phyloP scores from a whole-genome alignment of 768 basidiomycete genomes.

The Boletus tomentosulus region DNA sequence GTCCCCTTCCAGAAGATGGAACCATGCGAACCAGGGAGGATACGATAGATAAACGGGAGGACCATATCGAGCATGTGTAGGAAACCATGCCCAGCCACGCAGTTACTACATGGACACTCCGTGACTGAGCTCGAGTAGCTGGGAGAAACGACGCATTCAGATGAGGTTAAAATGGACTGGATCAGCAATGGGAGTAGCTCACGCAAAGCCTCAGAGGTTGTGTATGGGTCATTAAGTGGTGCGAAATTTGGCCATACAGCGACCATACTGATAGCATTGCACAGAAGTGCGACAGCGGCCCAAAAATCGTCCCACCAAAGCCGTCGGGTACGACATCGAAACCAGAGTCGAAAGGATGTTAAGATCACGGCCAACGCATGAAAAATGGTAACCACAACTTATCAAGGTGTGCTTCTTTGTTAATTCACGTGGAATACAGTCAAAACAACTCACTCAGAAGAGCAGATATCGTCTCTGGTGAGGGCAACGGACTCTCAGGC shows the following conservation, averaged over 20 bases:
- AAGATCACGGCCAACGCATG: constrained; percentile 15
- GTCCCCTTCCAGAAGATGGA: constrained; percentile 11
- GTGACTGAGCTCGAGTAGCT: constrained; percentile 16
- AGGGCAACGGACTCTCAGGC: background rate
- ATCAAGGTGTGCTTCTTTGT: background rate
- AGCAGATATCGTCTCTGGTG: constrained; percentile 14
- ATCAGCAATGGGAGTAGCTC: constrained; percentile 3
- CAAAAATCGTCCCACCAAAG: constrained; percentile 31
- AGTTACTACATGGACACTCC: constrained; percentile 14
- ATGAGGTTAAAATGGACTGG: background rate
- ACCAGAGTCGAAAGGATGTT: constrained; percentile 27
- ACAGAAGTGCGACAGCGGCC: constrained; percentile 16
- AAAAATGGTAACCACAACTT: constrained; percentile 20
- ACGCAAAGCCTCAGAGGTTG: constrained; percentile 9
- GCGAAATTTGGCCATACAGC: constrained; percentile 13
- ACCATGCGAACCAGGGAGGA: constrained; percentile 23
- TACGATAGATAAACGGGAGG: constrained; percentile 23
- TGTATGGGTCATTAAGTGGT: constrained; percentile 25
- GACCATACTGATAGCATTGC: constrained; percentile 9
- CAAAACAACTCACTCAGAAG: constrained; percentile 14
- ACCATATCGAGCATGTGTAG: constrained; percentile 27
- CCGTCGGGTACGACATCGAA: constrained; percentile 17
- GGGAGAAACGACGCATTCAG: constrained; percentile 19
- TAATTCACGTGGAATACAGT: background rate
- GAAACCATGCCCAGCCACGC: constrained; percentile 19